Base-by-base conservation (phyloP, 177 flowering plant species). In the Tripterygium wilfordii region DNA sequence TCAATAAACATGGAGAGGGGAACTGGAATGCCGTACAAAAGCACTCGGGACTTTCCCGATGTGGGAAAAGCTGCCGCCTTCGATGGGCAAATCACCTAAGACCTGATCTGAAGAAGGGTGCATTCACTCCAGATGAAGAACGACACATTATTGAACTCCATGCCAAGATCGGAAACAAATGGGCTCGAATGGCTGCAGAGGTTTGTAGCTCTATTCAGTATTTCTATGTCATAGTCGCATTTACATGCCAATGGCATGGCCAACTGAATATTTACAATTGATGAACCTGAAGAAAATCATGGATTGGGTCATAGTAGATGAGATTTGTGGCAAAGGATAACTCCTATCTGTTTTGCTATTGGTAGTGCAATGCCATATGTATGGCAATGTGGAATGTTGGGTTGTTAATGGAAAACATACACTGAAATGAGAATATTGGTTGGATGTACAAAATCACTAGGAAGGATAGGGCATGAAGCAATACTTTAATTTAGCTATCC, bases 1-100 rank as follows among this genome's bases (percentile, higher is more conserved):
- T 88, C 25, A 74, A 65, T 35, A 79, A 81, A 65, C 83, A 88
- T 53, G 95, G 95, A n/a, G 96, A 88, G 42, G 95, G 95, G 25
- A 88, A 84, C 52, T 88, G 96, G 96, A 88, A 88, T 76, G 84
- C 91, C 25, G 88, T 85, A 23, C 95, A 85, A 62, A 88, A 78
- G 74, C 68, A 81, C 60, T 74, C 95, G 4, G 91, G 95, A 15
- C 72, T 88, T 10, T 70, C 48, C 19, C 85, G 91, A 2, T 85
- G 95, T 62, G 97, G 92, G 1, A 89, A 88, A 66, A 88, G 91
- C 50, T 88, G 96, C 33, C 83, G 96, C 8, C 51, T 85, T 51
- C 66, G 91, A 45, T 85, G 95, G 96, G 89, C 91, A 20, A 88
- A 88, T 73, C 96, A 88, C 57, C 65, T 83, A 7, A 76, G 88